Evolutionary conservation across 1,284 basidiomycete species (phyloP).

Genomic region (Porogramme epimiltina): DNA sequence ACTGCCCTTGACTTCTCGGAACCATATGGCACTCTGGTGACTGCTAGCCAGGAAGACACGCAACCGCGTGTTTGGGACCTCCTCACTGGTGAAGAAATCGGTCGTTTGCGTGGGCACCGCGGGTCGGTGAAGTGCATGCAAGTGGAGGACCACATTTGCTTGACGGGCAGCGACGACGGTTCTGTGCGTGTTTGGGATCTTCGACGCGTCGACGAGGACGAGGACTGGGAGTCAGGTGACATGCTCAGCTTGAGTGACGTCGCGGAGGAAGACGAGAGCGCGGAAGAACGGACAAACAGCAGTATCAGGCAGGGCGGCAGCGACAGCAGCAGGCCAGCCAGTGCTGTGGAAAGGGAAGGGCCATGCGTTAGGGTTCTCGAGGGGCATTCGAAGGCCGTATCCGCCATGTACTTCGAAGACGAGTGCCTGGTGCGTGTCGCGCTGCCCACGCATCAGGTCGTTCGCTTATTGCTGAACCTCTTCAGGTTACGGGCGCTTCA

Average conservation of each 20-base stretch:
- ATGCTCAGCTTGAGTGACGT: constrained; percentile 63
- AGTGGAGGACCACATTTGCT: constrained; percentile 89
- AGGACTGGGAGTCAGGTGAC: constrained; percentile 60
- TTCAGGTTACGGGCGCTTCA: constrained; percentile 91
- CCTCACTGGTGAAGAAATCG: constrained; percentile 79
- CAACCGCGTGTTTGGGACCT: constrained; percentile 90
- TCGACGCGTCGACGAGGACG: constrained; percentile 76
- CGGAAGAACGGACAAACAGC: constrained; percentile 35
- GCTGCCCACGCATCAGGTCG: neutral
- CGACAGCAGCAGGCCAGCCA: constrained; percentile 24
- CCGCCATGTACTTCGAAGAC: constrained; percentile 94
- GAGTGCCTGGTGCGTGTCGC: constrained; percentile 73
- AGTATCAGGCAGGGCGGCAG: constrained; percentile 25
- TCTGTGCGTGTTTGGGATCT: constrained; percentile 89
- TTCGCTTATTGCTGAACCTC: neutral
- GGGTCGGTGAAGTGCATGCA: constrained; percentile 89
- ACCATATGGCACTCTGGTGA: constrained; percentile 94
- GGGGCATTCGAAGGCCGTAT: constrained; percentile 92
- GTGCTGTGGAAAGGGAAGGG: constrained; percentile 31
- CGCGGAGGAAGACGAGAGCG: constrained; percentile 58
- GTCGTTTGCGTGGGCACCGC: constrained; percentile 77
- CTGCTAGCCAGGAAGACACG: constrained; percentile 78
- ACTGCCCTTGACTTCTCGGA: constrained; percentile 94
- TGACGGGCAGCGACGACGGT: constrained; percentile 90
- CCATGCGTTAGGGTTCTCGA: constrained; percentile 81